phyloP scores from a whole-genome alignment of 2,329 filamentous ascomycete species.

The Lasiodiplodia hormozganensis region DNA sequence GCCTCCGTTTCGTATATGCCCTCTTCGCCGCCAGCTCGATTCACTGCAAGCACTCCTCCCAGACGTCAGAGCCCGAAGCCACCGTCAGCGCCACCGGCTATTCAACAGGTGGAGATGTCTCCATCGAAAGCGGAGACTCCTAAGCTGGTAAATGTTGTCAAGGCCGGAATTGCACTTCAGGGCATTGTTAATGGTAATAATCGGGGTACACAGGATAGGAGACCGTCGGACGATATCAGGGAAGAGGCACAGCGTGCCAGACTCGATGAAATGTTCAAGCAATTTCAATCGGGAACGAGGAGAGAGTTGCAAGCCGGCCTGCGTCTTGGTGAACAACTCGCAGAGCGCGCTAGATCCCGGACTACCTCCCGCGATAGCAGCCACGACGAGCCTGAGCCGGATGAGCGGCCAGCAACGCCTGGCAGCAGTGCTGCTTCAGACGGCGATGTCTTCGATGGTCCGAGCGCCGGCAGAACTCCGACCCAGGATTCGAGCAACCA shows the following conservation, averaged over 20 bases:
- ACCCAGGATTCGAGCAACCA: slow-evolving; percentile 33
- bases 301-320: slow-evolving; percentile 48
- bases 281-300: slow-evolving; percentile 48
- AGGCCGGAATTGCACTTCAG: slow-evolving; percentile 47
- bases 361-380: neutral
- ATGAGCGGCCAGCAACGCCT: slow-evolving; percentile 8
- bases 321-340: slow-evolving; percentile 48
- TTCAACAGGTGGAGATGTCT: slow-evolving; percentile 35
- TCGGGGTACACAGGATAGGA: slow-evolving; percentile 34
- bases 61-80: slow-evolving; percentile 34
- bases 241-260: slow-evolving; percentile 34
- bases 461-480: slow-evolving; percentile 34
- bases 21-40: slow-evolving; percentile 33
- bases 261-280: slow-evolving; percentile 47
- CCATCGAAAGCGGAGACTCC: slow-evolving; percentile 20
- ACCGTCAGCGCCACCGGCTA: slow-evolving; percentile 41
- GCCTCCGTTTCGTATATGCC: slow-evolving; percentile 29
- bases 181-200: slow-evolving; percentile 42
- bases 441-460: slow-evolving; percentile 36
- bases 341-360: slow-evolving; percentile 35
- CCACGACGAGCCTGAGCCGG: neutral
- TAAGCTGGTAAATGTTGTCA: slow-evolving; percentile 44
- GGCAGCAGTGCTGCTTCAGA: slow-evolving; percentile 27
- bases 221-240: slow-evolving; percentile 33
- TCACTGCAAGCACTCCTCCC: slow-evolving; percentile 40